Evolutionary conservation across 2,329 filamentous ascomycete genomes (phyloP), one percentile per base, ranked within the genome.

Genomic region (Fusarium sambucinum): DNA sequence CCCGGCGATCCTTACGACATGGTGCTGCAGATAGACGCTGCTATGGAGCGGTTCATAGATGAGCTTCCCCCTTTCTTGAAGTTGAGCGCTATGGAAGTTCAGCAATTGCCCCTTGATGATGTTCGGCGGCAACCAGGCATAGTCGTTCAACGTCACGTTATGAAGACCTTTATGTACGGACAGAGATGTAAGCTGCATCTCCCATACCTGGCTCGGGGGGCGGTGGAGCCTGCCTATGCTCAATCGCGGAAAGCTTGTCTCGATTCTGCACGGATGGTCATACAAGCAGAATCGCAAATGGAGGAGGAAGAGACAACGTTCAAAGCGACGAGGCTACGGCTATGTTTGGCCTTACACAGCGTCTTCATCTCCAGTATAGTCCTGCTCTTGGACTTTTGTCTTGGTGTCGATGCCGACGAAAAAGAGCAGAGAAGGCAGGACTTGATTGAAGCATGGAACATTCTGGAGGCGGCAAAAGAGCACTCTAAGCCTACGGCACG

Each of bases 181-280:
- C 76, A 79, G 40, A 69, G 76, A 12, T 79, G 77, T 60, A 79
- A 77, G 54, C 62, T 79, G 12, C 78, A 79, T 51, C 71, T 79
- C 10, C 78, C 78, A 7, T 79, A 75, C 52, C 60, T 79, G 10
- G 76, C 77, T 4, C 74, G 77, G 27, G 77, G 78, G 6, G 73
- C 76, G 7, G 70, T 78, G 1, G 77, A 79, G 32, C 73, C 77
- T 37, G 56, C 64, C 5, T 79, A 75, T 55, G 70, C 77, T 13
- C 75, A 73, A 51, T 79, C 78, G 9, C 72, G 75, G 12, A 66
- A 72, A 8, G 73, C 74, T 16, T 79, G 77, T 58, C 71, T 79
- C 29, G 68, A 73, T 40, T 74, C 75, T 16, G 78, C 78, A 11
- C 70, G 73, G 30, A 66, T 69, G 45, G 76, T 79, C 32, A 73